These are phyloP conservation scores for Neurospora africana DNA, from an alignment of 495 filamentous ascomycete species.

Conservation along the genomic window DNA sequence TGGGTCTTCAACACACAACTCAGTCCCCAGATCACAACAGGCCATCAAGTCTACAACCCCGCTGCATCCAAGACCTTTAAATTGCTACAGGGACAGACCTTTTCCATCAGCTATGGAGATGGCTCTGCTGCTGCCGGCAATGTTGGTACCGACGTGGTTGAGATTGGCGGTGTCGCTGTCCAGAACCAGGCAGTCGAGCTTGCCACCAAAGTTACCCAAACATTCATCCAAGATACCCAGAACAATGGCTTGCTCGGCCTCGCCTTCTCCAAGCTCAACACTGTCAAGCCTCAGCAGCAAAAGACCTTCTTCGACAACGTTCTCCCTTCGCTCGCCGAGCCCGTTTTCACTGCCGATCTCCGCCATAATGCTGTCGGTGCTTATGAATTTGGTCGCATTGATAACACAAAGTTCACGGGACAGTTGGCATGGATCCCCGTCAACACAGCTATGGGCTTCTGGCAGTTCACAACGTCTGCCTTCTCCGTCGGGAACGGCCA, in stretches of 20 bases:
- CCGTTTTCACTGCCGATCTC: conserved; percentile 65
- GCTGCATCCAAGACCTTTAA: conserved; percentile 44
- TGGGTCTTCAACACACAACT: conserved; percentile 72
- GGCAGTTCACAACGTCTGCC: conserved; percentile 53
- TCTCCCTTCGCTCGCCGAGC: conserved; percentile 47
- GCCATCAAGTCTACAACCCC: conserved; percentile 55
- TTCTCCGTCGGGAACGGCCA: conserved; percentile 45
- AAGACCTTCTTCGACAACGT: conserved; percentile 80
- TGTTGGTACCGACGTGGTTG: conserved; percentile 63
- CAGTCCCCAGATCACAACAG: conserved; percentile 26
- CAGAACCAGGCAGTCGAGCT: conserved; percentile 60
- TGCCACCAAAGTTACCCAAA: conserved; percentile 49
- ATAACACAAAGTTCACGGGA: conserved; percentile 54
- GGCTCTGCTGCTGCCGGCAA: conserved; percentile 52
- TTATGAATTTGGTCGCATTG: conserved; percentile 71
- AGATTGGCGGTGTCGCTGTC: conserved; percentile 62
- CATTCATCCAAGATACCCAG: conserved; percentile 50
- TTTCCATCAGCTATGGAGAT: conserved; percentile 68
- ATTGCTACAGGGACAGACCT: conserved; percentile 34
- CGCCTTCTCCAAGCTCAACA: conserved; percentile 66
- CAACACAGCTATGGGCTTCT: conserved; percentile 58
- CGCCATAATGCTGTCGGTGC: conserved; percentile 49
- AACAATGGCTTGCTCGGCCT: conserved; percentile 71
- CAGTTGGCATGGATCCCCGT: conserved; percentile 52
- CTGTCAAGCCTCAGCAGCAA: conserved; percentile 52